Percentiles rank a stretch among this genome's conserved stretches.
Conservation (phyloP, 305 asterid species). For the Solanum hybrid region DNA sequence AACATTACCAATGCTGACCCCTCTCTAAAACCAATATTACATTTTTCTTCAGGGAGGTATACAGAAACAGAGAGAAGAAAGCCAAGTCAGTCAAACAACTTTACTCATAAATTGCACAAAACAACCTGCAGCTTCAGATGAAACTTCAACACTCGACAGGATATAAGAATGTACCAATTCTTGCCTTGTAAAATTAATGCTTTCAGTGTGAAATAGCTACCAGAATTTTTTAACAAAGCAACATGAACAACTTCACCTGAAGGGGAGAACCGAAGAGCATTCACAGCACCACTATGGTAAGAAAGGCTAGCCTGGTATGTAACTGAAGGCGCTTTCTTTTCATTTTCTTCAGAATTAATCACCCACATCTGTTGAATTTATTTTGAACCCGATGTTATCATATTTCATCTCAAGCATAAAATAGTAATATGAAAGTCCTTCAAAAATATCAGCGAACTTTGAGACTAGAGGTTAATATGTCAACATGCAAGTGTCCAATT, state of each 20-base stretch:
- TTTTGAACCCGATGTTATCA: not conserved
- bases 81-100: not conserved
- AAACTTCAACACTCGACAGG: not conserved
- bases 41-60: not conserved
- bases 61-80: not conserved
- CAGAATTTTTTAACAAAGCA: not conserved
- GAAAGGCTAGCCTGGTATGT: conserved; percentile 66
- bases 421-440: not conserved
- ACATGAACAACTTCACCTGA: conserved; percentile 38
- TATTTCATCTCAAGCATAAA: not conserved
- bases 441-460: not conserved
- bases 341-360: conserved; percentile 37
- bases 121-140: not conserved
- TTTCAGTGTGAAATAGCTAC: not conserved
- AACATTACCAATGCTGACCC: not conserved
- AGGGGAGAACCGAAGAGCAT: conserved; percentile 88
- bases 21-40: not conserved
- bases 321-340: conserved; percentile 59
- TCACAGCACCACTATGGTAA: conserved; percentile 78
- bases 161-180: not conserved
- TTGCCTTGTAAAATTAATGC: not conserved
- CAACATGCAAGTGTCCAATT: not conserved
- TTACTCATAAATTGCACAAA: not conserved
- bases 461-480: not conserved
- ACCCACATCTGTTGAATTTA: conserved; percentile 58